These are phyloP conservation scores for Zasmidium cellare DNA, from an alignment of 2,329 filamentous ascomycete species.

Conservation along the genomic window DNA sequence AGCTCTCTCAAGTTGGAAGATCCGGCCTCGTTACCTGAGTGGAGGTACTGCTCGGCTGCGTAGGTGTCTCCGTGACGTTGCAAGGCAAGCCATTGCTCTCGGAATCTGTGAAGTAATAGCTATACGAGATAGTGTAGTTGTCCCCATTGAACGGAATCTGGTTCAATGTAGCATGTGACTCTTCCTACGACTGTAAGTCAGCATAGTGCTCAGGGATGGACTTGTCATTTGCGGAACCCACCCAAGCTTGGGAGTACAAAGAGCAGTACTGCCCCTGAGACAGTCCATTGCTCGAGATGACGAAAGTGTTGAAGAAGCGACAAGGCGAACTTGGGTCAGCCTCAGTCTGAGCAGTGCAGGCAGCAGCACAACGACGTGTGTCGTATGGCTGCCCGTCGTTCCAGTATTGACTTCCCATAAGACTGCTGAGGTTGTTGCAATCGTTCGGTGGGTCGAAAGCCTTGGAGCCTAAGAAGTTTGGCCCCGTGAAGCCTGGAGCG, in stretches of 20 bases:
- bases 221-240: not conserved
- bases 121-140: slow-evolving; percentile 10
- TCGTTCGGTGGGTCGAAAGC: slow-evolving; percentile 31
- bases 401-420: slow-evolving; percentile 29
- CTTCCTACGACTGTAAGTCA: not conserved
- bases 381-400: slow-evolving; percentile 33
- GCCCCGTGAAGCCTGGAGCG: slow-evolving; percentile 15
- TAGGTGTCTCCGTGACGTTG: slow-evolving; percentile 1
- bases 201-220: no score
- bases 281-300: slow-evolving; percentile 21
- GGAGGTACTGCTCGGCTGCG: not conserved
- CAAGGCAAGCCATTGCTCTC: slow-evolving; percentile 5
- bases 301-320: slow-evolving; percentile 26
- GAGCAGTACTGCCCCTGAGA: slow-evolving; percentile 18
- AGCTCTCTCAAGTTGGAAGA: no score
- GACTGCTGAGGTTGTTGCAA: slow-evolving; percentile 27
- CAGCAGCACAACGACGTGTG: slow-evolving; percentile 17
- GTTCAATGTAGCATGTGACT: slow-evolving; percentile 2
- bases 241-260: slow-evolving; percentile 25
- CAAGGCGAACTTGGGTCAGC: slow-evolving; percentile 2
- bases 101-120: slow-evolving; percentile 8
- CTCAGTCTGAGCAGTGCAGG: not conserved
- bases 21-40: no score
- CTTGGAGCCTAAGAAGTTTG: slow-evolving; percentile 22
- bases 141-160: slow-evolving; percentile 9